Evolutionary conservation across 1,139 yeast genomes (phyloP).

Genomic region (Pichia sp.): DNA sequence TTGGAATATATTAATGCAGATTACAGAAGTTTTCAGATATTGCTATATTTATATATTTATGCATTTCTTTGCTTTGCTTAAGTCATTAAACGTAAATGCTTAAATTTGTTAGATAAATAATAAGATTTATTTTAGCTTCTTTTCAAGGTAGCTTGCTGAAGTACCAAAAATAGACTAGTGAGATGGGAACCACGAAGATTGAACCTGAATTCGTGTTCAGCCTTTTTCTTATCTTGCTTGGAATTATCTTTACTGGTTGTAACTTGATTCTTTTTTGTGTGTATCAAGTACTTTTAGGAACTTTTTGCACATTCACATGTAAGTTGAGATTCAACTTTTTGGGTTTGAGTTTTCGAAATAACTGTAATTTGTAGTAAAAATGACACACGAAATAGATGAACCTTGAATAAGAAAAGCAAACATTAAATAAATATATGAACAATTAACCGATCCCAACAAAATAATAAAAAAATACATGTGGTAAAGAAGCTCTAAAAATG

Average conservation of each 20-base stretch:
- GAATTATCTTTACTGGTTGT: background rate
- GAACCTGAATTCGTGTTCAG: background rate
- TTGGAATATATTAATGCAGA: background rate
- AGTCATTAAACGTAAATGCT: background rate
- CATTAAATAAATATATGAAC: slow-evolving; percentile 3
- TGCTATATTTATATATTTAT: background rate
- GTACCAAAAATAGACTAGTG: background rate
- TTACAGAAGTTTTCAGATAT: background rate
- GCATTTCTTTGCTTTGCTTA: background rate
- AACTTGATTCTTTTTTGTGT: background rate
- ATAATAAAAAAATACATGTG: slow-evolving; percentile 9
- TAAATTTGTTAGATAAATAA: background rate
- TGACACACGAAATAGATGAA: slow-evolving; percentile 2
- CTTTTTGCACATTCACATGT: background rate
- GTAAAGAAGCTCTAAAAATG: slow-evolving; percentile 4
- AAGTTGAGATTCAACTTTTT: background rate
- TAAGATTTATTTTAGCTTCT: background rate
- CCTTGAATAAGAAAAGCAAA: slow-evolving; percentile 9
- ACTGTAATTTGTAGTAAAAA: slow-evolving; percentile 1
- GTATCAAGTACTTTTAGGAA: background rate
- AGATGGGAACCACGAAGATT: background rate
- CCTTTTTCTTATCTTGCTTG: background rate
- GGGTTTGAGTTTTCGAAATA: background rate
- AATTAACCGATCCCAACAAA: slow-evolving; percentile 11
- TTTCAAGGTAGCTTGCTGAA: background rate